These are phyloP conservation scores for Calendula officinalis DNA, from an alignment of 129 eudicot species.

Conservation along the genomic window DNA sequence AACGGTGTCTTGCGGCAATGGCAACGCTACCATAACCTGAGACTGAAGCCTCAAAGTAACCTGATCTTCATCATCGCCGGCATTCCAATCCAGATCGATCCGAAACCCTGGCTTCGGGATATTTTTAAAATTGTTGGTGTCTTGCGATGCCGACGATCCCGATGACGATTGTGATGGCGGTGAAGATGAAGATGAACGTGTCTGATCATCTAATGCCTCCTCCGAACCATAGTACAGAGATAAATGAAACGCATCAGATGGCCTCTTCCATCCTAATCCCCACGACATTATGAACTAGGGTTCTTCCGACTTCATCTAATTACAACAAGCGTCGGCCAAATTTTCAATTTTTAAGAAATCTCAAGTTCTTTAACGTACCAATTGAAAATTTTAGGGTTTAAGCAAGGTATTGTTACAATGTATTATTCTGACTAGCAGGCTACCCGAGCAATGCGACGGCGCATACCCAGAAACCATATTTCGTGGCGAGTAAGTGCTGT, in stretches of 20 bases:
- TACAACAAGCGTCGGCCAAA: slow-evolving; percentile 12
- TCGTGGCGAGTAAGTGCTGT: no score
- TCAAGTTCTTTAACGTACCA: not conserved
- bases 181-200: slow-evolving; percentile 49
- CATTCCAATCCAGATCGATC: slow-evolving; percentile 86
- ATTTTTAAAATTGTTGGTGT: not conserved
- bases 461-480: no score
- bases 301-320: slow-evolving; percentile 26
- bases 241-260: slow-evolving; percentile 76
- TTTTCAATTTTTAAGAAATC: not conserved
- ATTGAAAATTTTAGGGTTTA: slow-evolving; percentile 38
- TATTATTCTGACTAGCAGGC: not conserved
- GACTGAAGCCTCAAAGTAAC: slow-evolving; percentile 79
- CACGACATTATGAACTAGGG: slow-evolving; percentile 71
- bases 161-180: slow-evolving; percentile 48
- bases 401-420: slow-evolving; percentile 32
- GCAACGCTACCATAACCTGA: slow-evolving; percentile 94
- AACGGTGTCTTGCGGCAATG: slow-evolving; percentile 80
- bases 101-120: slow-evolving; percentile 56
- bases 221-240: slow-evolving; percentile 68
- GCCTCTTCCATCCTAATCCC: slow-evolving; percentile 98
- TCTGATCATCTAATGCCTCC: slow-evolving; percentile 43
- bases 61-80: slow-evolving; percentile 99
- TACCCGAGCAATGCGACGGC: no score
- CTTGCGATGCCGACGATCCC: slow-evolving; percentile 30